A percentile compares a stretch with the other conserved stretches of the same genome.
phyloP scores from a whole-genome alignment of 1,139 yeast genomes.

The Geotrichum candidum region DNA sequence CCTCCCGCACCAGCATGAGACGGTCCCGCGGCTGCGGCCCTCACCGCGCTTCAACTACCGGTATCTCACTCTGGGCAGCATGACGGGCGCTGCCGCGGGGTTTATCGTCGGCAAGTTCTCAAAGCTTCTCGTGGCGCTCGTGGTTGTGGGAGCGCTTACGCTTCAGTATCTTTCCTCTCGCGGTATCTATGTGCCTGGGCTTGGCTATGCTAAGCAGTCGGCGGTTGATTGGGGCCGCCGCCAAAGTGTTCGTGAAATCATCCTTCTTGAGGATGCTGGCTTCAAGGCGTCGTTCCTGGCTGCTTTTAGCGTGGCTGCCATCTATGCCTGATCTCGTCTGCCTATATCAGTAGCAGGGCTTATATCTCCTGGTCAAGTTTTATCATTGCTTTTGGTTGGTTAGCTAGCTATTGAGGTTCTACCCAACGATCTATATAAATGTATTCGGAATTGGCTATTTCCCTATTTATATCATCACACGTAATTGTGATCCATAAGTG shows the following conservation, averaged over 20 bases:
- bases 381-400: neutral
- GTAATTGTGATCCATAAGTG: neutral
- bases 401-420: neutral
- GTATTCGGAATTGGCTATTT: neutral
- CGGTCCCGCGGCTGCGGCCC: neutral
- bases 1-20: neutral
- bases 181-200: slow-evolving; percentile 41
- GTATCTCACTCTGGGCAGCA: slow-evolving; percentile 63
- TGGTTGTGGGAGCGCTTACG: slow-evolving; percentile 47
- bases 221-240: slow-evolving; percentile 44
- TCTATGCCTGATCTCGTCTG: slow-evolving; percentile 37
- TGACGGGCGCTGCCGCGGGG: slow-evolving; percentile 60
- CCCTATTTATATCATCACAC: neutral
- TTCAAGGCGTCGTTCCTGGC: slow-evolving; percentile 57
- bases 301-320: slow-evolving; percentile 61
- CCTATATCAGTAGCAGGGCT: neutral
- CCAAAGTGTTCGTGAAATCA: slow-evolving; percentile 45
- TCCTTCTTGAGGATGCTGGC: slow-evolving; percentile 57
- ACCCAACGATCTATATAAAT: neutral
- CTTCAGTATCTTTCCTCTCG: slow-evolving; percentile 56
- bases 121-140: slow-evolving; percentile 49
- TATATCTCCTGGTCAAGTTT: too few relatives aligned
- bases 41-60: slow-evolving; percentile 44
- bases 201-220: slow-evolving; percentile 27
- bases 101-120: slow-evolving; percentile 61